Base-by-base conservation (phyloP, 371 early-diverging fungal genomes). In the Mucor piriformis region DNA sequence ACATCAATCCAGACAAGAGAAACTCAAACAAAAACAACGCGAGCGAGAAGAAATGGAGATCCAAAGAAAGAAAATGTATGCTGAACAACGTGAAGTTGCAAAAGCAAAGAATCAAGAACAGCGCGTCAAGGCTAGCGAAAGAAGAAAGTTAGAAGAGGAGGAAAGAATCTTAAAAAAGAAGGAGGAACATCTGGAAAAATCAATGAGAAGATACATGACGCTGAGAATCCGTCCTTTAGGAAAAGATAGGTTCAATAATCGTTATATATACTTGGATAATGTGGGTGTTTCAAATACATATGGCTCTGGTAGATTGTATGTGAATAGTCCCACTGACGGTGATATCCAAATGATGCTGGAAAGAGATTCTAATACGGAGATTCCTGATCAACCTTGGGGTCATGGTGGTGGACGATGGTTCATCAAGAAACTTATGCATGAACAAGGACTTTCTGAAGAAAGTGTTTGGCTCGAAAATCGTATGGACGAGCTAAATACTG, bases 191-290 rank as follows among this genome's bases (percentile, higher is more conserved):
- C 57, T 91, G 6, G 89, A 90, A 54, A 83, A 81, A 40, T 84
- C 85, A 35, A 72, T 86, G 63, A 78, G 83, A 47, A 76, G 86
- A 34, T 84, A 75, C 44, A 79, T 73, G 52, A 84, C 87, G 0
- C 77, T 86, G 3, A 83, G 94, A 1, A 69, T 93, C 38, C 71
- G 73, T 16, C 89, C 91, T 0, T 61, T 96, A 23, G 96, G 95
- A 23, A 67, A 68, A 46, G 96, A 96, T 72, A 77, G 96, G n/a
- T 95, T 83, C 67, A 83, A 79, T 53, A 93, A 91, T 68, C 83
- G 86, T 23, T 96, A 96, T 64, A 90, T 89, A 71, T 95, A 87
- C 71, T 83, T 94, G 64, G 96, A 96, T 55, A 84, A 83, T 37
- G 69, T 85, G 23, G 87, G 87, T 23, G 83, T 85, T 20, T 76